phyloP scores from a whole-genome alignment of 1,284 basidiomycete species.

The Moesziomyces parantarcticus region DNA sequence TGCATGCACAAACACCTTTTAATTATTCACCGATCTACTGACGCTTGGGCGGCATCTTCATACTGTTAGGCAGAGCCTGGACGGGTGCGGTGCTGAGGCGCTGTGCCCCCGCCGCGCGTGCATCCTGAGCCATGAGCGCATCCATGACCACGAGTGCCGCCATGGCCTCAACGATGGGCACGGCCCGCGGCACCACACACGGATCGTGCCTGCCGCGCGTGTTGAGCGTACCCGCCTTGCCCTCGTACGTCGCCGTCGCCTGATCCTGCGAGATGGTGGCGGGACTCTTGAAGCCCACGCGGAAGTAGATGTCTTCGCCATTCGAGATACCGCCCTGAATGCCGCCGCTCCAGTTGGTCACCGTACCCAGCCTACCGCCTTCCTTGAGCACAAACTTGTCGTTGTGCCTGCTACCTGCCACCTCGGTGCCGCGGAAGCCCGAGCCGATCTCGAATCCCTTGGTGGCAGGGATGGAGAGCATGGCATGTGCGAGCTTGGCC shows the following conservation, averaged over 20 bases:
- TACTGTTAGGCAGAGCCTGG: slow-evolving; percentile 55
- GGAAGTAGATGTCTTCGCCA: slow-evolving; percentile 97
- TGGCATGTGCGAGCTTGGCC: slow-evolving; percentile 93
- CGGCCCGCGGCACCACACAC: slow-evolving; percentile 93
- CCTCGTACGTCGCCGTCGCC: slow-evolving; percentile 90
- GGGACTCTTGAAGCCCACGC: slow-evolving; percentile 96
- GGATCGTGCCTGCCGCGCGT: slow-evolving; percentile 95
- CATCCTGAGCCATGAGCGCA: slow-evolving; percentile 60
- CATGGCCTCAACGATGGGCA: slow-evolving; percentile 99
- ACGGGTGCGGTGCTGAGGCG: slow-evolving; percentile 42
- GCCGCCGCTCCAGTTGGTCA: slow-evolving; percentile 95
- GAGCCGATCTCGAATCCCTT: slow-evolving; percentile 99
- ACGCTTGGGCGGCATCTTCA: slow-evolving; percentile 53
- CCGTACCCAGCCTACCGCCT: slow-evolving; percentile 81
- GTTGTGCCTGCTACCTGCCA: slow-evolving; percentile 92
- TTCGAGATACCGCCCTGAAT: slow-evolving; percentile 98
- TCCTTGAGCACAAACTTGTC: slow-evolving; percentile 82
- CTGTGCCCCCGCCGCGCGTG: slow-evolving; percentile 32
- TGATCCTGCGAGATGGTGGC: slow-evolving; percentile 97
- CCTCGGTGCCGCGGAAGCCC: slow-evolving; percentile 94
- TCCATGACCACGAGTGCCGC: slow-evolving; percentile 96
- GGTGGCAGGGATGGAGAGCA: slow-evolving; percentile 98
- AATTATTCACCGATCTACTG: neutral
- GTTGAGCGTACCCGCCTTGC: slow-evolving; percentile 84
- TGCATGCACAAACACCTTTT: neutral